Base-by-base conservation (phyloP, 2,329 filamentous ascomycete genomes). In the Cadophora luteo-olivacea region DNA sequence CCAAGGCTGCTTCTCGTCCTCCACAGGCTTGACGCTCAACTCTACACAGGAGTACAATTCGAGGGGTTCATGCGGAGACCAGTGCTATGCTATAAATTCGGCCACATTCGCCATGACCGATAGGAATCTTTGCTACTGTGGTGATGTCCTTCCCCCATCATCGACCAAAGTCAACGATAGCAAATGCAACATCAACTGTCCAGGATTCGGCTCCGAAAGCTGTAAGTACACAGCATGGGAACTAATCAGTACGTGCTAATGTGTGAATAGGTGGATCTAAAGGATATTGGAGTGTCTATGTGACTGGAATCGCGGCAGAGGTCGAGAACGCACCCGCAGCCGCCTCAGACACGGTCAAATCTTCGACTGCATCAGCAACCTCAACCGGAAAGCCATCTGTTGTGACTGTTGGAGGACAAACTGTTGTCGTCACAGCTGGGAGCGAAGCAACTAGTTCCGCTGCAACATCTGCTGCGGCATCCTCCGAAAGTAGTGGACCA, bases 51-150 rank as follows among this genome's bases (percentile, higher is more conserved):
- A 58, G 8, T 79, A 68, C 69, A 76, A 78, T 49, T 75, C 73
- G 2, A 72, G 69, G 12, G 77, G 75, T 49, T 72, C 71, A 16
- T 79, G 75, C 57, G 52, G 68, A 66, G 32, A 65, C 64, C n/a
- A 54, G 3, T 67, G 65, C 41, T 58, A 63, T 7, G 65, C 60
- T 25, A 11, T 48, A 22, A 51, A 62, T 22, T 61, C 57, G 54
- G 49, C 72, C 1, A 72, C 73, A 11, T 69, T 77, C 58, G 76
- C 73, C 29, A 75, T 72, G n/a, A 72, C 69, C 11, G 71, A 72
- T 25, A 61, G 51, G 11, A 69, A 54, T 7, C 69, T 72, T n/a
- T 79, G 77, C 67, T 78, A 70, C 64, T 79, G 77, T 64, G 76
- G 76, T 62, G 54, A 74, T 19, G 64, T 65, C 12, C 25, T 78